A percentile compares a stretch with the other conserved stretches of the same genome.
Conservation (phyloP, 495 filamentous ascomycete species). For the Choiromyces venosus region DNA sequence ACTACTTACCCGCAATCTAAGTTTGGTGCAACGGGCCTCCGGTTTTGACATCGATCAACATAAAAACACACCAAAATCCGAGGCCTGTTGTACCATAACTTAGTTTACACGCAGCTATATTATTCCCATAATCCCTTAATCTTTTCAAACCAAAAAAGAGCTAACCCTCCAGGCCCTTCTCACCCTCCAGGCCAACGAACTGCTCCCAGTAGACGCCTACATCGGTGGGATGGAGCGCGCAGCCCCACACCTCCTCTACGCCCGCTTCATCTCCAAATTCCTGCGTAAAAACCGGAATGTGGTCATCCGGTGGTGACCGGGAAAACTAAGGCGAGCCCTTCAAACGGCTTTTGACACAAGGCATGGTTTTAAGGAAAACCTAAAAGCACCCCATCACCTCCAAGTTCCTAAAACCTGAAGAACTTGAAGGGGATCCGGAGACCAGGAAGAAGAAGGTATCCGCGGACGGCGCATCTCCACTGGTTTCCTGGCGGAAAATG, state of each 20-base stretch:
- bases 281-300: conserved; percentile 47
- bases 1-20: background rate
- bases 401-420: conserved; percentile 69
- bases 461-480: conserved; percentile 48
- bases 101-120: background rate
- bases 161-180: background rate
- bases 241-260: conserved; percentile 79
- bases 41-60: background rate
- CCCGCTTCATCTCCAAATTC: conserved; percentile 64
- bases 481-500: conserved; percentile 79
- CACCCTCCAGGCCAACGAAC: background rate
- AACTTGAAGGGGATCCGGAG: conserved; percentile 54
- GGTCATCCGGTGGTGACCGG: conserved; percentile 47
- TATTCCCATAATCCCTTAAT: background rate
- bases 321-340: conserved; percentile 61
- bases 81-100: background rate
- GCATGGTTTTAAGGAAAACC: conserved; percentile 88
- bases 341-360: conserved; percentile 71
- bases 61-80: background rate
- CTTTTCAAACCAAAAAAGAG: background rate
- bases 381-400: conserved; percentile 69
- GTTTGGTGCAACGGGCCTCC: background rate
- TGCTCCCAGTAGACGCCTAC: conserved; percentile 73
- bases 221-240: conserved; percentile 86
- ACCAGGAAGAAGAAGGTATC: background rate